Conservation (phyloP, 1,284 basidiomycete species). For the Amylostereum areolatum region DNA sequence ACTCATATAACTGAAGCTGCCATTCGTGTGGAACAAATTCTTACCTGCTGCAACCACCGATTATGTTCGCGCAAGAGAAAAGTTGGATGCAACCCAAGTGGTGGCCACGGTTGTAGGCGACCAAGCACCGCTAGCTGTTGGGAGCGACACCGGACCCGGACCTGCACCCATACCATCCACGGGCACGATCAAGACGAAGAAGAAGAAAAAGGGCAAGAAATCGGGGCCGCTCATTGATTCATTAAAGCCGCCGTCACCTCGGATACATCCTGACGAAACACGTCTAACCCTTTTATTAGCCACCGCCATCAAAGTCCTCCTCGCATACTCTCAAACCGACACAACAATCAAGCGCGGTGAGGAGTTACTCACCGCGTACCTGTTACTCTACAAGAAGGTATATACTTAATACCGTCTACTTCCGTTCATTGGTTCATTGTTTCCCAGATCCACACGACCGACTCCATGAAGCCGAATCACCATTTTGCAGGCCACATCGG, state of each 20-base stretch:
- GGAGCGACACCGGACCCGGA: no score
- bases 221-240: no score
- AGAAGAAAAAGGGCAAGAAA: no score
- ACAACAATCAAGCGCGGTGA: slow-evolving; percentile 2
- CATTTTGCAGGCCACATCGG: slow-evolving; percentile 12
- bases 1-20: slow-evolving; percentile 8
- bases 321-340: slow-evolving; percentile 2
- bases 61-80: slow-evolving; percentile 3
- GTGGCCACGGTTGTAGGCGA: no score
- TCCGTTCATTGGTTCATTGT: background rate
- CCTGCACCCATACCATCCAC: no score
- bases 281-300: slow-evolving; percentile 7
- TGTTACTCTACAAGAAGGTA: slow-evolving; percentile 8
- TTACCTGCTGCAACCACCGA: slow-evolving; percentile 2
- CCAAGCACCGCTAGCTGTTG: no score
- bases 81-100: no score
- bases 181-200: no score
- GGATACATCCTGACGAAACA: slow-evolving; percentile 6
- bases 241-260: no score
- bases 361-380: slow-evolving; percentile 8
- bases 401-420: no score
- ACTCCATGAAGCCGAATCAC: slow-evolving; percentile 7
- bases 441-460: no score
- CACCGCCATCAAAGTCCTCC: slow-evolving; percentile 11
- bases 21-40: slow-evolving; percentile 14